These are phyloP conservation scores for Diaporthe australafricana DNA, from an alignment of 2,329 filamentous ascomycete species.

Conservation along the genomic window DNA sequence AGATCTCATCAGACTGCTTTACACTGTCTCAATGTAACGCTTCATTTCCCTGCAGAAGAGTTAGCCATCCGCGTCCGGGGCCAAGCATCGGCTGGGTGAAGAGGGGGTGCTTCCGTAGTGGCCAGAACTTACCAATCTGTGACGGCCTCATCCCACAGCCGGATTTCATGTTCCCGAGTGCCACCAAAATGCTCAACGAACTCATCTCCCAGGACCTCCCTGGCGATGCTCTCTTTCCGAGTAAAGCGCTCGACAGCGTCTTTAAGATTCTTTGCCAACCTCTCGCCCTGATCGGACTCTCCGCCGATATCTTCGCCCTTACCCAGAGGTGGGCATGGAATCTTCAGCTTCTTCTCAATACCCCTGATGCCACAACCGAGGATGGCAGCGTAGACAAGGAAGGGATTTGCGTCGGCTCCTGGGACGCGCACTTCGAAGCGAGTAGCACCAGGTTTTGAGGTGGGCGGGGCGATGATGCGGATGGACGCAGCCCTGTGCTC, in stretches of 20 bases:
- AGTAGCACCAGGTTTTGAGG: slow-evolving; percentile 84
- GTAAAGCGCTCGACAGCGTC: slow-evolving; percentile 87
- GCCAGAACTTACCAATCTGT: slow-evolving; percentile 85
- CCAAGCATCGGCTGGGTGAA: not conserved
- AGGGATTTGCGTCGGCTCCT: slow-evolving; percentile 93
- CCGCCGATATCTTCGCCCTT: slow-evolving; percentile 87
- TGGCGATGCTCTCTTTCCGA: slow-evolving; percentile 83
- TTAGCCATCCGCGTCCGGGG: not conserved
- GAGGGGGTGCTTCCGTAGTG: not conserved
- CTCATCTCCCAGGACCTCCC: slow-evolving; percentile 91
- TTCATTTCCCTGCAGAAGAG: slow-evolving; percentile 72
- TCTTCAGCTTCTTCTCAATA: slow-evolving; percentile 89
- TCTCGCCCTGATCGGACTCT: slow-evolving; percentile 74
- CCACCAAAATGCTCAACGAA: slow-evolving; percentile 97
- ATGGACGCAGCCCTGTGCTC: slow-evolving; percentile 95
- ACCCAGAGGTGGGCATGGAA: slow-evolving; percentile 84
- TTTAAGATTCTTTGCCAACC: slow-evolving; percentile 85
- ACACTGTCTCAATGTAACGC: slow-evolving; percentile 84
- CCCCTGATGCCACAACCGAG: slow-evolving; percentile 91
- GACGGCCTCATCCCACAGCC: slow-evolving; percentile 94
- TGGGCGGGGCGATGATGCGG: slow-evolving; percentile 89
- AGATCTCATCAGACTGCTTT: slow-evolving; percentile 31
- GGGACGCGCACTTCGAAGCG: slow-evolving; percentile 93
- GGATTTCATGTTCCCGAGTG: slow-evolving; percentile 89
- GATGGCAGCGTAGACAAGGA: slow-evolving; percentile 87